phyloP scores from a whole-genome alignment of 164 flowering plant species.

The Stephania cephalantha region DNA sequence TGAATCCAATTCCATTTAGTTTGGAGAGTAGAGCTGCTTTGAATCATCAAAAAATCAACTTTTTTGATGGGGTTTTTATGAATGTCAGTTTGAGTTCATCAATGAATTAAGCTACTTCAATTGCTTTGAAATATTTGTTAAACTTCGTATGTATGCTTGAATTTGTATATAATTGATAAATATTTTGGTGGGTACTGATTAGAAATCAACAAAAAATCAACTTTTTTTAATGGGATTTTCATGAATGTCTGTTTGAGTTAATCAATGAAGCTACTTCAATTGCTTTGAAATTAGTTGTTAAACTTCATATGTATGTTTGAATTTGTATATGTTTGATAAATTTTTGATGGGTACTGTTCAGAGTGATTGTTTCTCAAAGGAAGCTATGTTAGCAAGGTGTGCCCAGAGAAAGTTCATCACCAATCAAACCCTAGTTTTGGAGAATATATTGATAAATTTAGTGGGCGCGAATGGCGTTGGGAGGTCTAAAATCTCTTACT shows the following conservation, averaged over 20 bases:
- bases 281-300: not conserved
- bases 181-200: not conserved
- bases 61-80: too few relatives aligned
- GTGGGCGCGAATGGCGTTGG: not conserved
- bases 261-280: not conserved
- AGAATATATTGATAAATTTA: not conserved
- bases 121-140: too few relatives aligned
- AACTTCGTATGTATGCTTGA: too few relatives aligned
- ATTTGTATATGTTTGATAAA: not conserved
- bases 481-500: conserved; percentile 10
- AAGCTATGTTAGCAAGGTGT: conserved; percentile 12
- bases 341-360: not conserved
- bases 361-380: not conserved
- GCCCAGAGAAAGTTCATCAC: conserved; percentile 1
- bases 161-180: too few relatives aligned
- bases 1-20: too few relatives aligned
- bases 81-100: too few relatives aligned
- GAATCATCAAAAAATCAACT: too few relatives aligned
- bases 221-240: too few relatives aligned
- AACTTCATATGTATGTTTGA: not conserved
- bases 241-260: not conserved
- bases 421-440: not conserved
- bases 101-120: too few relatives aligned
- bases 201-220: not conserved
- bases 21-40: too few relatives aligned